Percentiles rank a stretch among this genome's conserved stretches.
Conservation (phyloP, 2,329 filamentous ascomycete genomes). For the Arthrobotrys iridis region DNA sequence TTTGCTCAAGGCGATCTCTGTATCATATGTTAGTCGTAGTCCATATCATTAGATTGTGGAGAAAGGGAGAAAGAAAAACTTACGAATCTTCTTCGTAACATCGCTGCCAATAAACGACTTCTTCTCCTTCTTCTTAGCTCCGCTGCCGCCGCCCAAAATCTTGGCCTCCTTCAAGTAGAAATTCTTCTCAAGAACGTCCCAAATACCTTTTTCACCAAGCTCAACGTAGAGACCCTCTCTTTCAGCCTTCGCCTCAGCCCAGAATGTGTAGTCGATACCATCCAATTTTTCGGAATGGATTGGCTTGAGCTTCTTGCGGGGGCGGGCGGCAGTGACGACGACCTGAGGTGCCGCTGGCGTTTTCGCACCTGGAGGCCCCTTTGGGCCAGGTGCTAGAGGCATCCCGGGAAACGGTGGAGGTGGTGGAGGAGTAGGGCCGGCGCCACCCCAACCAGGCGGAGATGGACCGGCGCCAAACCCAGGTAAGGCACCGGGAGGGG, state of each 20-base stretch:
- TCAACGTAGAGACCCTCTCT: constrained; percentile 97
- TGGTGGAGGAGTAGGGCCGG: constrained; percentile 62
- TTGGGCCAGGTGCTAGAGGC: constrained; percentile 64
- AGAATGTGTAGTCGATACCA: constrained; percentile 61
- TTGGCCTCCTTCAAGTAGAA: constrained; percentile 98
- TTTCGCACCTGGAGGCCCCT: constrained; percentile 66
- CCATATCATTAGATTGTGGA: no score
- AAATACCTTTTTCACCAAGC: constrained; percentile 89
- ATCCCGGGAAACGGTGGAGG: constrained; percentile 63
- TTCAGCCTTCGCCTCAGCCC: constrained; percentile 67
- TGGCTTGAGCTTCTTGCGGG: constrained; percentile 99
- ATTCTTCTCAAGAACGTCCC: constrained; percentile 96
- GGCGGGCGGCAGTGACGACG: constrained; percentile 60
- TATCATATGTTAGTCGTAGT: not conserved
- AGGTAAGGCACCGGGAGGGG: constrained; percentile 61
- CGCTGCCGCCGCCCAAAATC: constrained; percentile 74
- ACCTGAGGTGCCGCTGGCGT: constrained; percentile 60
- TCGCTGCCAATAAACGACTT: constrained; percentile 97
- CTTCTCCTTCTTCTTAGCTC: constrained; percentile 79
- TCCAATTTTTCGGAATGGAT: constrained; percentile 99
- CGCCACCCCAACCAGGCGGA: constrained; percentile 57
- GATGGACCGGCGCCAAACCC: constrained; percentile 60
- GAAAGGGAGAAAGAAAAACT: constrained; percentile 59
- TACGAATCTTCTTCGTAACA: constrained; percentile 84
- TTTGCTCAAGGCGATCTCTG: constrained; percentile 87